Evolutionary conservation across 2,329 filamentous ascomycete genomes (phyloP), one percentile per base, ranked within the genome.

Genomic region (Aspergillus fijiensis): DNA sequence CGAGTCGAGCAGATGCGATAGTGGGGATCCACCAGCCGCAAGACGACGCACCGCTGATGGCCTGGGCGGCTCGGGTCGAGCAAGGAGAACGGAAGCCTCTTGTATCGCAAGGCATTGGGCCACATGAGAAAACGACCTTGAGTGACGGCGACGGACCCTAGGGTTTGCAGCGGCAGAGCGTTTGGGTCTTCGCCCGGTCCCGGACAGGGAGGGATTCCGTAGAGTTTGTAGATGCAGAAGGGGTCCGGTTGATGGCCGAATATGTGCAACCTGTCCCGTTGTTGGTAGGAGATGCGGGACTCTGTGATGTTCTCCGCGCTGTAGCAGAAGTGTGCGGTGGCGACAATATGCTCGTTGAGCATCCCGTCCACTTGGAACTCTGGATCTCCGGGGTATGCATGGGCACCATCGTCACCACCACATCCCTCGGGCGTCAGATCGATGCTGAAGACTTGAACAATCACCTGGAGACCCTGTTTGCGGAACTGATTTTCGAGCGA

Each of bases 1-100:
- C 60, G 42, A 10, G 60, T 62, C 1, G 58, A 64, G 50, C 58
- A 59, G 35, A 64, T 55, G 21, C 62, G 62, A 50, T 60, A 64
- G 54, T 31, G 51, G 9, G 60, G 62, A 21, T 64, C 62, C 29
- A 64, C 62, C 14, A 62, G 60, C 33, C 19, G 62, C 51, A 62
- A 11, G 23, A 60, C 60, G 49, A 64, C 49, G 10, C 55, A 62
- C n/a, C 33, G 57, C 35, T 47, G 51, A 50, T 51, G 58, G 21
- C 63, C 58, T 19, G 58, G 50, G 29, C 55, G 57, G 47, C 14
- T 60, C 16, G 58, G 58, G 29, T 62, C 58, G 4, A 58, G 31
- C n/a, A 64, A 33, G 11, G 60, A 49, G 11, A 65, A 55, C 6
- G 60, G 56, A 16, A 53, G 58, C 42, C 59, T 55, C 21, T 50